phyloP scores from a whole-genome alignment of 108 stramenopile genomes.

The Pseudonitzschia pungens region DNA sequence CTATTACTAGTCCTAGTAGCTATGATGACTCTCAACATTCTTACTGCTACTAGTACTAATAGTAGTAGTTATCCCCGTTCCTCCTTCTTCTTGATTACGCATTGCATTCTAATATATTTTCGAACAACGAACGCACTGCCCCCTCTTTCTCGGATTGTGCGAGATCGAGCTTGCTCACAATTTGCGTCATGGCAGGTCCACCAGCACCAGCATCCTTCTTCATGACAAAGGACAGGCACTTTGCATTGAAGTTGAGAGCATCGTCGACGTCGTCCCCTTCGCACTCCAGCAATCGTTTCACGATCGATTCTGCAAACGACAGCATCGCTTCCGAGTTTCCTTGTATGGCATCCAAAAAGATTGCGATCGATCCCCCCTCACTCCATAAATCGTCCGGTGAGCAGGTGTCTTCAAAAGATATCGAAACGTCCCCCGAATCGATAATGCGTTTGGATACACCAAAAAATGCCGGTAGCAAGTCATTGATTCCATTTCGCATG shows the following conservation, averaged over 20 bases:
- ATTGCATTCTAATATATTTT: slow-evolving; percentile 7
- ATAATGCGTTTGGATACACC: neutral
- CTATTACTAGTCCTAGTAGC: too few species aligned
- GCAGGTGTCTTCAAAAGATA: neutral
- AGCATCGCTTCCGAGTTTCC: slow-evolving; percentile 8
- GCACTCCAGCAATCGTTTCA: slow-evolving; percentile 2
- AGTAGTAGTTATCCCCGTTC: neutral
- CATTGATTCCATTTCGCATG: neutral
- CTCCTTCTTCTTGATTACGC: too few species aligned
- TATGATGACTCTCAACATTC: too few species aligned
- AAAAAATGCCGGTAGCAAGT: neutral
- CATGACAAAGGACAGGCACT: slow-evolving; percentile 18
- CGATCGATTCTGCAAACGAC: slow-evolving; percentile 4
- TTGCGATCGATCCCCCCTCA: neutral
- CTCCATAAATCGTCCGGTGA: slow-evolving; percentile 4
- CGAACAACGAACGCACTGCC: slow-evolving; percentile 10
- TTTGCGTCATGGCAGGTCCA: neutral
- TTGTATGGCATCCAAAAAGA: slow-evolving; percentile 11
- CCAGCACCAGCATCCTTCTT: neutral
- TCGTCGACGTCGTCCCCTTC: slow-evolving; percentile 9
- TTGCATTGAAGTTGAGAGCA: slow-evolving; percentile 13
- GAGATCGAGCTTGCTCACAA: neutral
- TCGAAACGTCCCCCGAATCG: neutral
- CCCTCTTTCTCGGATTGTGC: neutral
- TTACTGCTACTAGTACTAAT: neutral